A percentile compares a stretch with the other conserved stretches of the same genome.
These are phyloP conservation scores for Mollisia scopiformis DNA, from an alignment of 2,329 filamentous ascomycete species.

Conservation along the genomic window DNA sequence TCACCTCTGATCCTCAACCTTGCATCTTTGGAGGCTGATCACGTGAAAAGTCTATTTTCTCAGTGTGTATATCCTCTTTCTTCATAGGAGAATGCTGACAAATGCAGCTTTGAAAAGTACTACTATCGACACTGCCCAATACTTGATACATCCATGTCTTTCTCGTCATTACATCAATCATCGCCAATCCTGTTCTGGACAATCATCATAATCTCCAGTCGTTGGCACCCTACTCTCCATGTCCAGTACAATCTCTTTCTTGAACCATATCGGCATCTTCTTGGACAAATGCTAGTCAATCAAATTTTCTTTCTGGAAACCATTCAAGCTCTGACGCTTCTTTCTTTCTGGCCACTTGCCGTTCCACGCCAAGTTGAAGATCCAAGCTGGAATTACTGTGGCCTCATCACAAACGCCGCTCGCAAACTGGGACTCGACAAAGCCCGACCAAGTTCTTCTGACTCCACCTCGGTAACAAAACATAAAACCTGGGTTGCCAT, in stretches of 20 bases:
- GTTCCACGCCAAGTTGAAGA: slow-evolving; percentile 13
- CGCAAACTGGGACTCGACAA: slow-evolving; percentile 14
- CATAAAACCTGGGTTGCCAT: not conserved
- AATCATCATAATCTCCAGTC: slow-evolving; percentile 17
- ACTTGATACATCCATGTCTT: slow-evolving; percentile 3
- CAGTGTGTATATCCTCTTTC: not conserved
- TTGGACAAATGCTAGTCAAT: slow-evolving; percentile 10
- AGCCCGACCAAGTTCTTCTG: not conserved
- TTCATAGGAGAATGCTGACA: not conserved
- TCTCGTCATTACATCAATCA: slow-evolving; percentile 3
- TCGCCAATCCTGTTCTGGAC: slow-evolving; percentile 21
- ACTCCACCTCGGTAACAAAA: not conserved
- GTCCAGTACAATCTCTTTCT: slow-evolving; percentile 4
- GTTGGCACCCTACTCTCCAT: slow-evolving; percentile 9
- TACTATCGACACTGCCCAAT: slow-evolving; percentile 21
- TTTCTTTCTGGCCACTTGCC: slow-evolving; percentile 33
- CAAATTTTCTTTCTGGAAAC: slow-evolving; percentile 5
- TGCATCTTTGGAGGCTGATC: not conserved
- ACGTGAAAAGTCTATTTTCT: not conserved
- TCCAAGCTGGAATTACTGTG: slow-evolving; percentile 23
- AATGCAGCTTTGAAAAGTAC: slow-evolving; percentile 7
- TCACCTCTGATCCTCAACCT: not conserved
- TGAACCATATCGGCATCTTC: slow-evolving; percentile 10
- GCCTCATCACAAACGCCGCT: slow-evolving; percentile 17
- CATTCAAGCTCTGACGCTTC: slow-evolving; percentile 24